Conservation (phyloP, 2,329 filamentous ascomycete genomes). For the Ceratocystis papillata region DNA sequence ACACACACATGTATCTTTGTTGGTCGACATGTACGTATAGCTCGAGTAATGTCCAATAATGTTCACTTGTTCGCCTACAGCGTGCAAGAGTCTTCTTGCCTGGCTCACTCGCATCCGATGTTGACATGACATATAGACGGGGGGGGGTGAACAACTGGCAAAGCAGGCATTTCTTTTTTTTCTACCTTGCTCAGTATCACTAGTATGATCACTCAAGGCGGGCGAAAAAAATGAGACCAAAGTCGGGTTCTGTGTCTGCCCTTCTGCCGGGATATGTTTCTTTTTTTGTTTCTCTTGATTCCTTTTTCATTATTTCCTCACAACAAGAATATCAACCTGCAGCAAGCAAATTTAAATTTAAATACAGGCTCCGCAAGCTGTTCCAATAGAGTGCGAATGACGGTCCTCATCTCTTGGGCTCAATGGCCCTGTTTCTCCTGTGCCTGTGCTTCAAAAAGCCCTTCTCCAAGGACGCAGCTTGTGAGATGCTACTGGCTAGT, state of each 20-base stretch:
- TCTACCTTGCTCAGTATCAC: not conserved
- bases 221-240: not conserved
- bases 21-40: too few species aligned
- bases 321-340: not conserved
- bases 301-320: constrained; percentile 3
- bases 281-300: constrained; percentile 19
- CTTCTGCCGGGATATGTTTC: not conserved
- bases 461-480: not conserved
- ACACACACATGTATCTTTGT: too few species aligned
- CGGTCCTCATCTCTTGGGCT: not conserved
- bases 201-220: not conserved
- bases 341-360: not conserved
- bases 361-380: not conserved
- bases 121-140: constrained; percentile 2
- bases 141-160: not conserved
- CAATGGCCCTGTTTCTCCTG: not conserved
- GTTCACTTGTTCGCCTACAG: too few species aligned
- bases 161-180: not conserved
- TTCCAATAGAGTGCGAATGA: not conserved
- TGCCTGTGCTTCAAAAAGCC: not conserved
- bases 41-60: too few species aligned
- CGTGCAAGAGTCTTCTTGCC: not conserved
- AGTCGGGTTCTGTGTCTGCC: not conserved
- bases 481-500: not conserved
- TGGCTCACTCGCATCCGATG: not conserved